A percentile compares a stretch with the other conserved stretches of the same genome.
Conservation (phyloP, 2,329 filamentous ascomycete species). For the Cryoendolithus antarcticus region DNA sequence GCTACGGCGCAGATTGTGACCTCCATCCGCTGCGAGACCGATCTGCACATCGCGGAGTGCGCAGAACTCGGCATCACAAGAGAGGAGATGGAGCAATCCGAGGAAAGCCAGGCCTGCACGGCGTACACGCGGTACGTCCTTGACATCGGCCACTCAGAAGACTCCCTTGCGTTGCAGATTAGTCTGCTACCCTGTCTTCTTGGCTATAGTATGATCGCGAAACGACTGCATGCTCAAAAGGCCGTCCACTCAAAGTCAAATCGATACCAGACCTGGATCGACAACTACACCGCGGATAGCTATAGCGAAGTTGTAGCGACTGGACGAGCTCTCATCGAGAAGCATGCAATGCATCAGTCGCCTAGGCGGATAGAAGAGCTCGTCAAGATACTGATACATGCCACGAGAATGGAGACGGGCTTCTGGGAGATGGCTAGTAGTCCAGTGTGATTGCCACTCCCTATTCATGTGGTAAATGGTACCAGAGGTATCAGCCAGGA, state of each 20-base stretch:
- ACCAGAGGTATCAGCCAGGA: background rate
- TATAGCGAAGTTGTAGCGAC: constrained; percentile 60
- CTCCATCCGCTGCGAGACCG: constrained; percentile 68
- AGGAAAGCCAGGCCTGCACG: constrained; percentile 45
- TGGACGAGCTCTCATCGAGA: constrained; percentile 63
- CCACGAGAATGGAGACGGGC: constrained; percentile 67
- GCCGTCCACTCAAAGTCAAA: constrained; percentile 18
- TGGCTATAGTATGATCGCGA: constrained; percentile 74
- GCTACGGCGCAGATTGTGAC: constrained; percentile 58
- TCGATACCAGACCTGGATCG: constrained; percentile 79
- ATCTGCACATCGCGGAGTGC: constrained; percentile 73
- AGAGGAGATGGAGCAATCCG: constrained; percentile 51
- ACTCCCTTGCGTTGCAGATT: constrained; percentile 78
- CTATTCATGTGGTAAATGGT: too few species aligned
- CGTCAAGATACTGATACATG: constrained; percentile 71
- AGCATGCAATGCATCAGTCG: constrained; percentile 60
- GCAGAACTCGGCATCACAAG: constrained; percentile 64
- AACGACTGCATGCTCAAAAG: constrained; percentile 42
- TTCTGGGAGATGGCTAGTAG: constrained; percentile 59
- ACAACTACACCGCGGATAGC: constrained; percentile 74
- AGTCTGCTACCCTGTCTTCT: constrained; percentile 76
- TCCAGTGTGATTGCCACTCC: too few species aligned
- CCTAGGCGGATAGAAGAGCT: constrained; percentile 67
- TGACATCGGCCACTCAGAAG: constrained; percentile 75
- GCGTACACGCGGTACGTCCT: constrained; percentile 75